Evolutionary conservation across 2,329 filamentous ascomycete genomes (phyloP).

Genomic region (Fusarium sp.): DNA sequence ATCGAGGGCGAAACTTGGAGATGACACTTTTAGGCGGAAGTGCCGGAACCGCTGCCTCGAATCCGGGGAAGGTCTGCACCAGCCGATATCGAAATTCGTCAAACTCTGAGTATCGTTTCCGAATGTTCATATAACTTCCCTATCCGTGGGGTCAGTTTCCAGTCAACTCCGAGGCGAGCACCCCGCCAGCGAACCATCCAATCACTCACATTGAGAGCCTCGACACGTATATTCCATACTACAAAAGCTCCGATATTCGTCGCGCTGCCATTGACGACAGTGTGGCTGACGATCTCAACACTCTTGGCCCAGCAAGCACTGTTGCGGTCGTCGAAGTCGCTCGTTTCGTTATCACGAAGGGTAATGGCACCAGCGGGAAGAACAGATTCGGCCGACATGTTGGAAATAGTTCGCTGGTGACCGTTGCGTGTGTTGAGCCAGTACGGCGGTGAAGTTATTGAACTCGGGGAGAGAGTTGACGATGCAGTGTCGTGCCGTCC

Average conservation of each 20-base stretch:
- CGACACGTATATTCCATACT: constrained; percentile 91
- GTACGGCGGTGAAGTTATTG: constrained; percentile 60
- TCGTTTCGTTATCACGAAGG: constrained; percentile 72
- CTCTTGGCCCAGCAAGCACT: constrained; percentile 75
- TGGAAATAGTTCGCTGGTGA: constrained; percentile 58
- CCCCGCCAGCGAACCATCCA: constrained; percentile 16
- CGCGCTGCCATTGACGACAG: constrained; percentile 68
- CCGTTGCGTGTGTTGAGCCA: constrained; percentile 55
- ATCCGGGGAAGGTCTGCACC: constrained; percentile 84
- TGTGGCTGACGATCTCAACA: constrained; percentile 70
- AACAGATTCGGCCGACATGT: constrained; percentile 63
- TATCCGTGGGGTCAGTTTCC: constrained; percentile 50
- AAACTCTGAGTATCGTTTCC: constrained; percentile 92
- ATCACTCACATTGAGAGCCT: constrained; percentile 78
- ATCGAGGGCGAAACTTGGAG: constrained; percentile 85
- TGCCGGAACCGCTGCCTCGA: constrained; percentile 86
- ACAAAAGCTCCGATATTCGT: constrained; percentile 87
- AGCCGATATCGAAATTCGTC: constrained; percentile 83
- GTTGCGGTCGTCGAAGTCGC: constrained; percentile 64
- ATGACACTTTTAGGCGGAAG: constrained; percentile 93
- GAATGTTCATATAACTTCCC: constrained; percentile 72
- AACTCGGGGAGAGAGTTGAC: constrained; percentile 47
- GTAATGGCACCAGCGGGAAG: constrained; percentile 69
- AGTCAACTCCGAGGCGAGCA: background rate
- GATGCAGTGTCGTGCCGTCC: constrained; percentile 40